Conservation (phyloP, 331 rosid species). For the Quercus phellos region DNA sequence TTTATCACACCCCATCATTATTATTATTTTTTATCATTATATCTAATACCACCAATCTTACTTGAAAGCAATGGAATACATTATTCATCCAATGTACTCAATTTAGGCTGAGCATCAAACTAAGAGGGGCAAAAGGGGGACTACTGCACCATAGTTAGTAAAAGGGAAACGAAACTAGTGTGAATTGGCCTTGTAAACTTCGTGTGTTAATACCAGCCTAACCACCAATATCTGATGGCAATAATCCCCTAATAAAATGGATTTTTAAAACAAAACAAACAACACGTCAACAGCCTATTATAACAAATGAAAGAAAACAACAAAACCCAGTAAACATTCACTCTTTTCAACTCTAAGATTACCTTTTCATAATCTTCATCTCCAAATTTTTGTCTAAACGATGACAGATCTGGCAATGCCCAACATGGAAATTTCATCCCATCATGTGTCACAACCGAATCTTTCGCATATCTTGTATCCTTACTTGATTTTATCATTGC, state of each 20-base stretch:
- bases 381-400: slow-evolving; percentile 55
- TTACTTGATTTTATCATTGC: slow-evolving; percentile 80
- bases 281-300: background rate
- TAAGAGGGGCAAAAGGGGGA: background rate
- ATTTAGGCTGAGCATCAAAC: background rate
- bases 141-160: too few species aligned
- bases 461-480: slow-evolving; percentile 71
- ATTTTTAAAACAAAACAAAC: background rate
- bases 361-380: slow-evolving; percentile 68
- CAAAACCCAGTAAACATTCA: background rate
- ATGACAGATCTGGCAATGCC: slow-evolving; percentile 67
- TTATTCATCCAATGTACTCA: background rate
- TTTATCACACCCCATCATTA: background rate
- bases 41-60: background rate
- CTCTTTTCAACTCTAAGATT: background rate
- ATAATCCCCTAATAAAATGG: background rate
- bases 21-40: background rate
- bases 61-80: too few species aligned
- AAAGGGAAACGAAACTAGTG: too few species aligned
- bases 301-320: background rate
- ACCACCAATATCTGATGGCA: background rate
- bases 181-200: background rate
- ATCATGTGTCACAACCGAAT: slow-evolving; percentile 78
- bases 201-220: background rate
- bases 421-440: slow-evolving; percentile 78